Base-by-base conservation (phyloP, 2,329 filamentous ascomycete genomes). In the Didymella segeticola region DNA sequence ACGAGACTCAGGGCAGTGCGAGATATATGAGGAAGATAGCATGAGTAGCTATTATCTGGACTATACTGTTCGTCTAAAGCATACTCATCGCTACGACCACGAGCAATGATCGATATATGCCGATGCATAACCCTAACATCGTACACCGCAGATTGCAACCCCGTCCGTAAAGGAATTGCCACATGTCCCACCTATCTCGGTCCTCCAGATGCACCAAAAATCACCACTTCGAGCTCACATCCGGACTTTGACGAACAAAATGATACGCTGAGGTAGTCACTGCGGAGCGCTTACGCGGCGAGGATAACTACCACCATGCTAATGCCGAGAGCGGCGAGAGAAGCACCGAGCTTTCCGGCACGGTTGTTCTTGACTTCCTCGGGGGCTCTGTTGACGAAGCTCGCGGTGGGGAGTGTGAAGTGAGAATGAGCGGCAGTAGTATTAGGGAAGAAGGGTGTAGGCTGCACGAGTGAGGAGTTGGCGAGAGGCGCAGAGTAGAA, bases 381-480 rank as follows among this genome's bases (percentile, higher is more conserved):
- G 4, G 26, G 43, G 14, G 49, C 39, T 17, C 47, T 49, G 30
- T 53, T 47, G 17, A 19, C 47, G n/a, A 57, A 14, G 14, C 56
- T 61, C 29, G 53, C 8, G 30, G 56, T 63, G 8, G 60, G 57
- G 8, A 41, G 12, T 27, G 20, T 39, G 31, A 53, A 52, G 25
- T 38, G 48, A 15, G 19, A 29, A 15, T 55, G 47, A 23, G 42
- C 26, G 4, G 50, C 47, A 4, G 56, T 58, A 3, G 38, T 48
- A 47, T 61, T 61, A 9, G 49, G 38, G 12, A 54, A 55, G 43
- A 57, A 52, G 3, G 52, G 46, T 22, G 31, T 53, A n/a, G 33
- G 45, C 15, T 31, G 37, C 23, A 42, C 51, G 41, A 33, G 11
- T 11, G 39, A 41, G 2, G 52, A 56, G 45, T 48, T 58, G 31